phyloP scores from a whole-genome alignment of 352 stramenopile species.

The Pythium rishiriense region DNA sequence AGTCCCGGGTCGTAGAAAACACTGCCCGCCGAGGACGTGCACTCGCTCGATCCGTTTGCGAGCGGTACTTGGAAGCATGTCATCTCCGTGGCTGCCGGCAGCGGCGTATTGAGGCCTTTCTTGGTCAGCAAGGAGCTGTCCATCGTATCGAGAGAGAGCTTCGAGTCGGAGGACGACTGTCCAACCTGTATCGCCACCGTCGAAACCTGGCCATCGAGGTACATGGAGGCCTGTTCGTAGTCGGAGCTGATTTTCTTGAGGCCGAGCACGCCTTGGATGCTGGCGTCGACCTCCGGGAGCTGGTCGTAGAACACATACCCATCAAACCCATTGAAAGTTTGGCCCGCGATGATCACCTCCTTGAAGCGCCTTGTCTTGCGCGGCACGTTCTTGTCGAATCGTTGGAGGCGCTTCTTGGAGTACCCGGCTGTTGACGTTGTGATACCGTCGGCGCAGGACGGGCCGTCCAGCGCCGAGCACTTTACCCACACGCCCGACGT shows the following conservation, averaged over 20 bases:
- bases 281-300: neutral
- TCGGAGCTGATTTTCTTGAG: neutral
- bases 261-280: conserved; percentile 5
- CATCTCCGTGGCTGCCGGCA: neutral
- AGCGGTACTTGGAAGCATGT: neutral
- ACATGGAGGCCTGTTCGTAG: neutral
- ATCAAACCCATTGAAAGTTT: neutral
- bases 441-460: conserved; percentile 1
- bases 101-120: neutral
- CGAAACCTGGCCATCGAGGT: neutral
- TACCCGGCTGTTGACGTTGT: neutral
- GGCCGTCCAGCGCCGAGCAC: conserved; percentile 2
- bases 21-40: neutral
- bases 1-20: neutral
- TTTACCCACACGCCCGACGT: conserved; percentile 5
- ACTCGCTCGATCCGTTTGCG: conserved; percentile 1
- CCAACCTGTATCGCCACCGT: conserved; percentile 12
- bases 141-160: conserved; percentile 4
- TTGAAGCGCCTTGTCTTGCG: neutral
- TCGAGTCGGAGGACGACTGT: conserved; percentile 6
- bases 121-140: neutral
- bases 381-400: neutral
- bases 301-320: conserved; percentile 3
- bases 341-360: conserved; percentile 1
- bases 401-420: neutral